Evolutionary conservation across 176 grass and related monocot genomes (phyloP).

Genomic region (Tuctoria greenei): DNA sequence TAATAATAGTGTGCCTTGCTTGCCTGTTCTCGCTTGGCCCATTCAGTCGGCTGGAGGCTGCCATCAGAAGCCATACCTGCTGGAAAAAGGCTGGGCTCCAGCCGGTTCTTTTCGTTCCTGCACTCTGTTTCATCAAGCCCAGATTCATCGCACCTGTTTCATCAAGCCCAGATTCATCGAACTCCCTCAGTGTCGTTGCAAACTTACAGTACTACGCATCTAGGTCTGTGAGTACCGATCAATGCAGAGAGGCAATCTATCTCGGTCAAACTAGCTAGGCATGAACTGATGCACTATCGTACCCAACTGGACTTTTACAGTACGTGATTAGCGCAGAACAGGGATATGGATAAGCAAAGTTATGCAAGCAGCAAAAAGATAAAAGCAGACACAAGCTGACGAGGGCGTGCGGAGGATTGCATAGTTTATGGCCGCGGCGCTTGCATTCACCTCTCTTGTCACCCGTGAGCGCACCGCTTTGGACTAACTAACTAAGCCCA

Average conservation of each 20-base stretch:
- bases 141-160: no score
- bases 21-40: not conserved
- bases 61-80: not conserved
- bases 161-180: no score
- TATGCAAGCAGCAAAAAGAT: not conserved
- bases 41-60: not conserved
- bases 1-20: not conserved
- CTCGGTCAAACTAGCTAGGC: not conserved
- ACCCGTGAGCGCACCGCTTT: conserved; percentile 9
- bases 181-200: no score
- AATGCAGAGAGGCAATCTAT: not conserved
- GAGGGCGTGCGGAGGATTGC: not conserved
- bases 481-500: not conserved
- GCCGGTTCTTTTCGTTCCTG: no score
- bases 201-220: no score
- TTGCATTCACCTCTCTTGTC: not conserved
- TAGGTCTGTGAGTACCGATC: not conserved
- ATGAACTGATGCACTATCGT: not conserved
- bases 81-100: no score
- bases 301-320: not conserved
- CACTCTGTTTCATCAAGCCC: no score
- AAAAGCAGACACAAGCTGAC: no score
- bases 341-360: not conserved
- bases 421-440: not conserved
- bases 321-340: no score